Base-by-base conservation (phyloP, 805 yeast genomes). In the Blastobotrys americana region DNA sequence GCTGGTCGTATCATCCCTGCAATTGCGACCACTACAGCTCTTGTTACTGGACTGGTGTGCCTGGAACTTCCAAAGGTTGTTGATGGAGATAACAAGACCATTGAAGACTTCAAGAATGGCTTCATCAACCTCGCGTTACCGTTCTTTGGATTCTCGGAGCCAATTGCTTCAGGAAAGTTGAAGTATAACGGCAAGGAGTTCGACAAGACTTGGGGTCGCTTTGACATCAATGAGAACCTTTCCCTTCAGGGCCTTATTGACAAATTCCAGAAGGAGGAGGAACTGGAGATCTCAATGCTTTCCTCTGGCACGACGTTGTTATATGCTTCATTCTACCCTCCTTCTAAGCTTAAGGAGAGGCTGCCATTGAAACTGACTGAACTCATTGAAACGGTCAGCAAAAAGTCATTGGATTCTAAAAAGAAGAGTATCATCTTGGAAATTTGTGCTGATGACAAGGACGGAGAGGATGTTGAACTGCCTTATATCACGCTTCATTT, bases 1-100 rank as follows among this genome's bases (percentile, higher is more conserved):
- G 99, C 99, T 4, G 99, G 99, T 39, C 82, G 94, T 67, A 93
- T 93, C 54, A 93, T 93, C 54, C 99, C 99, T 13, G 98, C 98
- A 17, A 93, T 93, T 70, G 98, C 98, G 31, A 93, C 99, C 2
- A 93, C 99, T 1, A 93, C 99, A n/a, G 95, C 97, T 6, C 70
- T 89, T 55, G 98, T 93, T 18, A 86, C 98, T 4, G 99, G 99
- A 39, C 72, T 93, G 58, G 94, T 88, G 19, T 85, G 94, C 58
- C 69, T 93, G 54, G 99, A 93, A 67, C 71, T 90, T 46, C 84
- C 85, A 71, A 93, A 93, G 70, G 90, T 93, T 51, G 85, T 79
- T 37, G 94, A 82, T 58, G 75, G 76, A 13, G 78, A 82, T 59
- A 74, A 71, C 33, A 58, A 55, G 51, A 80, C 81, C 54, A 74